phyloP scores from a whole-genome alignment of 306 rosid genomes.

The Quillaja saponaria region DNA sequence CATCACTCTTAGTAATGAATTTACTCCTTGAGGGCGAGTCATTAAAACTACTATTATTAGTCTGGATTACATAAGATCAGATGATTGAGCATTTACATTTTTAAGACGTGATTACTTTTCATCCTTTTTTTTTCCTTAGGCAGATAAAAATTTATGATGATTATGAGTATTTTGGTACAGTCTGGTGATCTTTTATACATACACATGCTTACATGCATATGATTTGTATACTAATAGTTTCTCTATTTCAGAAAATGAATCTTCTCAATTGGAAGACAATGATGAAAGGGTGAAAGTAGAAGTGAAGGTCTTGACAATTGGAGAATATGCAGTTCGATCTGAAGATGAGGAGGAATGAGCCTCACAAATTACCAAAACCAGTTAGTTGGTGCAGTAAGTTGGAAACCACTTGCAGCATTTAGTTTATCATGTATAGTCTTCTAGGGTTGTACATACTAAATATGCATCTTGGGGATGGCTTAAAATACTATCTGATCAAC shows the following conservation, averaged over 20 bases:
- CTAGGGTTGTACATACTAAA: constrained; percentile 5
- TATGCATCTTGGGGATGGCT: constrained; percentile 3
- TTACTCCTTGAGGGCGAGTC: no score
- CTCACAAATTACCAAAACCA: constrained; percentile 27
- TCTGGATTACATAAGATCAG: background rate
- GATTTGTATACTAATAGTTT: constrained; percentile 5
- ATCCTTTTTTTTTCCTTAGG: constrained; percentile 6
- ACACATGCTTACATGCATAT: constrained; percentile 1
- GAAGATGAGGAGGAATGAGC: constrained; percentile 70
- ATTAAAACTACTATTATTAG: no score
- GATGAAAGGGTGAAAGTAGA: constrained; percentile 49
- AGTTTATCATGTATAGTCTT: no score
- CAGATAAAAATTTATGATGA: background rate
- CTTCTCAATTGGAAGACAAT: constrained; percentile 23
- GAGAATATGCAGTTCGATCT: constrained; percentile 31
- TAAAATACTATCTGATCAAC: background rate
- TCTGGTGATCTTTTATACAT: background rate
- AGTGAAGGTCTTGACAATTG: constrained; percentile 43
- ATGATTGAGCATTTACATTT: no score
- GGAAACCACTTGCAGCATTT: no score
- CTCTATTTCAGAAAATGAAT: constrained; percentile 28
- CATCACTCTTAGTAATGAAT: no score
- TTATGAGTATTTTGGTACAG: background rate
- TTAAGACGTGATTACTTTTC: no score
- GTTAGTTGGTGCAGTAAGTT: constrained; percentile 58